These are phyloP conservation scores for Phascolomyces articulosus DNA, from an alignment of 371 early-diverging fungal species.

Conservation along the genomic window DNA sequence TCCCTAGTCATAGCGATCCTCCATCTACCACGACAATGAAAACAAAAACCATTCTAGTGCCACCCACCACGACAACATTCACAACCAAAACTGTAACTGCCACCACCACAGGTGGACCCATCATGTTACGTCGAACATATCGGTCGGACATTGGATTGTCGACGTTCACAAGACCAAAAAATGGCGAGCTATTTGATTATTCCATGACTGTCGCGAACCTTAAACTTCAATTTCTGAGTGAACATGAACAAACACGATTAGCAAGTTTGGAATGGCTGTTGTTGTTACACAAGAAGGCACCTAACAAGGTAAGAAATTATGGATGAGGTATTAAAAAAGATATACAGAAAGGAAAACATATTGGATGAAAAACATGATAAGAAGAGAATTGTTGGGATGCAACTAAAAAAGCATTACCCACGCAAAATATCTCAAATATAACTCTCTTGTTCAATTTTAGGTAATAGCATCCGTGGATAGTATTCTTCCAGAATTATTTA, in stretches of 20 bases:
- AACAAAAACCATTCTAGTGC: background rate
- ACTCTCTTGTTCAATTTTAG: too few species aligned
- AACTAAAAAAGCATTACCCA: too few species aligned
- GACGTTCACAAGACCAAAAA: constrained; percentile 1
- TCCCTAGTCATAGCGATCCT: constrained; percentile 5
- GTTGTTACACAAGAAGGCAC: constrained; percentile 88
- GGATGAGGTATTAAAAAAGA: too few species aligned
- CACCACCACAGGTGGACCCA: background rate
- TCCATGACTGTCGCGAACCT: constrained; percentile 73
- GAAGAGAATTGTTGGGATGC: too few species aligned
- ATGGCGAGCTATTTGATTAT: constrained; percentile 74
- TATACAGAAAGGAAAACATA: too few species aligned
- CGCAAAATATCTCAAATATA: too few species aligned
- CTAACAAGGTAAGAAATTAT: constrained; percentile 59
- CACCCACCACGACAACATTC: background rate
- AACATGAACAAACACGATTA: constrained; percentile 84
- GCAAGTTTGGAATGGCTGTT: constrained; percentile 90
- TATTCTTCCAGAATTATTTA: constrained; percentile 81
- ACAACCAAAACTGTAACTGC: too few species aligned
- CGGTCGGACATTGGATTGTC: constrained; percentile 1
- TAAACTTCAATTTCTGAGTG: constrained; percentile 77
- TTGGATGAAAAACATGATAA: too few species aligned
- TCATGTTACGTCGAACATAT: background rate
- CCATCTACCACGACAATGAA: background rate
- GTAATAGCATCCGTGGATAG: constrained; percentile 76